Conservation (phyloP, 441 rosid genomes). For the Caryocar brasiliense region DNA sequence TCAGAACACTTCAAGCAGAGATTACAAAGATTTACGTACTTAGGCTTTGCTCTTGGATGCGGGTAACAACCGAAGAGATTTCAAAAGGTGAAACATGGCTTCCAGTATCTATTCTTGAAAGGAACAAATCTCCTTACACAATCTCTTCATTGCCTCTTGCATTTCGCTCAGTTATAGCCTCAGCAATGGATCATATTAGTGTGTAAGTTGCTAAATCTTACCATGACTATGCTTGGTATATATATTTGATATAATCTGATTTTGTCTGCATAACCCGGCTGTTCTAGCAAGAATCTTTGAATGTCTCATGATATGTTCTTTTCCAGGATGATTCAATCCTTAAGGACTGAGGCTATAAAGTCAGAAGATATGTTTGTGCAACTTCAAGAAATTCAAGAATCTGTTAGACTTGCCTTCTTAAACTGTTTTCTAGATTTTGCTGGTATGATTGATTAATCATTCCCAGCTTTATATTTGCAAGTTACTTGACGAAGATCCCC, state of each 20-base stretch:
- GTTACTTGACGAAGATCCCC: background rate
- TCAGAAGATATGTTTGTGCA: conserved; percentile 73
- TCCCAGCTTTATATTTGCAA: conserved; percentile 6
- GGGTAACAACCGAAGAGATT: conserved; percentile 59
- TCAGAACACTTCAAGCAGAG: conserved; percentile 73
- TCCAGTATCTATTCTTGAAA: conserved; percentile 77
- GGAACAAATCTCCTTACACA: conserved; percentile 78
- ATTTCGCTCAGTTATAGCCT: conserved; percentile 58
- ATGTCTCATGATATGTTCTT: conserved; percentile 2
- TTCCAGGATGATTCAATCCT: conserved; percentile 73
- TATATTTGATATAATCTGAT: background rate
- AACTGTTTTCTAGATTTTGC: conserved; percentile 97
- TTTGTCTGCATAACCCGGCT: background rate
- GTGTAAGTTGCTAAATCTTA: conserved; percentile 42
- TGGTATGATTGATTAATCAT: conserved; percentile 34
- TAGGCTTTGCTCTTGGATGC: conserved; percentile 96
- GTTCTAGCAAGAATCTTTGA: background rate
- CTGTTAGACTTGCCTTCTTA: conserved; percentile 81
- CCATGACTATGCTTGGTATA: background rate
- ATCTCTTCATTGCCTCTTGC: conserved; percentile 88
- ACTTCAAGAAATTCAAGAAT: conserved; percentile 81
- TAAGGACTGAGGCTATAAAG: conserved; percentile 65
- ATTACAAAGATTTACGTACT: conserved; percentile 68
- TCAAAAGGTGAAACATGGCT: conserved; percentile 83
- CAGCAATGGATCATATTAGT: conserved; percentile 83